Percentiles rank a stretch among this genome's conserved stretches.
These are phyloP conservation scores for Volvox africanus DNA, from an alignment of 139 green algal species.

Conservation along the genomic window DNA sequence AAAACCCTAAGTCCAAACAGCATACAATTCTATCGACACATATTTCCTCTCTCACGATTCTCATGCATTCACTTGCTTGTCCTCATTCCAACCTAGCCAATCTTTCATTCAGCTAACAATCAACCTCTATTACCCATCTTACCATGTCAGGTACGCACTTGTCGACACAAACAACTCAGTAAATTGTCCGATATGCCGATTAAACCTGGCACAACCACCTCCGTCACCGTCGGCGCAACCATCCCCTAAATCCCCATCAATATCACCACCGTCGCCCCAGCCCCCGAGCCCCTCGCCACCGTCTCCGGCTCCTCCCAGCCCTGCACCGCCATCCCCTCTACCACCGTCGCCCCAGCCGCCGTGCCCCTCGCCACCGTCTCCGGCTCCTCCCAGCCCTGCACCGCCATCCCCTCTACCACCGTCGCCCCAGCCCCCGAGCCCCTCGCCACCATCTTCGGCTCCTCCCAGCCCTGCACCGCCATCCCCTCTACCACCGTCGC, in stretches of 20 bases:
- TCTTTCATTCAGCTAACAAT: no score
- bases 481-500: no score
- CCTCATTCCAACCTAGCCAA: no score
- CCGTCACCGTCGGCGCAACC: background rate
- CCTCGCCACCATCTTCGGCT: background rate
- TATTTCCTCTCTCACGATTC: background rate
- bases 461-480: background rate
- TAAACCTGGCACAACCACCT: background rate
- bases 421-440: background rate
- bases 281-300: background rate
- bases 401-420: background rate
- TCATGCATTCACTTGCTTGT: background rate
- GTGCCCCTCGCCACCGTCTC: background rate
- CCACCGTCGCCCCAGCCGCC: no score
- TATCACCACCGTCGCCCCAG: background rate
- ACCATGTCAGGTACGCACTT: background rate
- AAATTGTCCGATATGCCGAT: conserved; percentile 10
- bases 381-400: background rate
- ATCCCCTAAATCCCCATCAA: background rate
- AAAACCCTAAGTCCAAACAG: no score
- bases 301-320: background rate
- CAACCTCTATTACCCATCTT: no score
- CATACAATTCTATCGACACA: no score
- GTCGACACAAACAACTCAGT: background rate
- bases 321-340: background rate